These are phyloP conservation scores for Tolypocladium inflatum DNA, from an alignment of 2,329 filamentous ascomycete genomes.

Conservation along the genomic window DNA sequence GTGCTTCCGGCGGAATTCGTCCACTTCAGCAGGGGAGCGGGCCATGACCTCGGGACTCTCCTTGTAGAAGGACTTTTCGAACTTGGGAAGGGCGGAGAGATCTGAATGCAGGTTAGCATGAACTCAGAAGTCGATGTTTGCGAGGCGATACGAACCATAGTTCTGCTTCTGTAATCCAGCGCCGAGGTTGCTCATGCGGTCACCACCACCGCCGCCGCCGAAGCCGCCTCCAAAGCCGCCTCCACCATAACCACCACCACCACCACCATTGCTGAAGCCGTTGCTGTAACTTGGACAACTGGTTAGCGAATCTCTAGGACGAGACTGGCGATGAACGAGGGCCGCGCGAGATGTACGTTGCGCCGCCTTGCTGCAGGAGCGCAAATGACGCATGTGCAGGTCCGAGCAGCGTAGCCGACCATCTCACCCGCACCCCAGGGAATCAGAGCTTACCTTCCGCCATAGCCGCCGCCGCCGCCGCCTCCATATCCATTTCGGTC, in stretches of 20 bases:
- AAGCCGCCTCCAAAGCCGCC: constrained; percentile 27
- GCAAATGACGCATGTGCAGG: neutral
- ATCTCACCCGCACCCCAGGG: neutral
- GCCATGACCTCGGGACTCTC: constrained; percentile 71
- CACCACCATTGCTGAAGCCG: constrained; percentile 21
- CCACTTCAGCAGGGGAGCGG: constrained; percentile 71
- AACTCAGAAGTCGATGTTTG: neutral
- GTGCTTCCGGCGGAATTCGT: constrained; percentile 77
- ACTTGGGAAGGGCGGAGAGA: constrained; percentile 72
- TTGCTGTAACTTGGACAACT: constrained; percentile 31
- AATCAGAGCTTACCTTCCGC: constrained; percentile 26
- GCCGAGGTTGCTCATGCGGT: constrained; percentile 90
- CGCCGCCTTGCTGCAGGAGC: neutral
- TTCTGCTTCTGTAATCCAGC: constrained; percentile 77
- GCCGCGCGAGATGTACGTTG: neutral
- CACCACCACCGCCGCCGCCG: constrained; percentile 59
- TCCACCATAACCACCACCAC: constrained; percentile 26
- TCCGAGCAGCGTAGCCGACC: neutral
- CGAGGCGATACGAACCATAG: constrained; percentile 59
- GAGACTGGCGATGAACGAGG: constrained; percentile 4
- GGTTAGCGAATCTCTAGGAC: constrained; percentile 22
- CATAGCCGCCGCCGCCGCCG: constrained; percentile 19
- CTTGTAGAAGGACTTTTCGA: constrained; percentile 99
- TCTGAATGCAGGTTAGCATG: constrained; percentile 43
- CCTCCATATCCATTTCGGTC: constrained; percentile 29